Evolutionary conservation across 2,329 filamentous ascomycete species (phyloP), one percentile per base, ranked within the genome.

Genomic region (Biscogniauxia marginata): DNA sequence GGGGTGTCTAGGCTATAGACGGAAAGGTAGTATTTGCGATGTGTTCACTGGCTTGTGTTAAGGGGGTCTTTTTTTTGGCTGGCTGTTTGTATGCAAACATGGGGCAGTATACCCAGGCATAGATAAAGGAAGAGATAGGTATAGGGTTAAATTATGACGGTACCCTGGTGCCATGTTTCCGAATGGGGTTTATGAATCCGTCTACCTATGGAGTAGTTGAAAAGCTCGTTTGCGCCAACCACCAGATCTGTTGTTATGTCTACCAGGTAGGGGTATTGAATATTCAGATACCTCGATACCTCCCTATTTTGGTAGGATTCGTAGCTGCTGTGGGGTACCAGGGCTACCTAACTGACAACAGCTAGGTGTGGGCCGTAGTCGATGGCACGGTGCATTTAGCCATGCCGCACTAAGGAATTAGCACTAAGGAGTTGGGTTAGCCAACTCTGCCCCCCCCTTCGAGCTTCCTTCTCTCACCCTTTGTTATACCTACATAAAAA

Each of bases 81-180:
- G 8, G 8, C 25, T 39, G n/a, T 39, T 2, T 39, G 13, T 39
- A 39, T 39, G 30, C 30, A 39, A 39, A 6, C 30, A 39, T 39
- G n/a, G 30, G 22, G 46, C 46, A 49, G 7, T 49, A 49, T 49
- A 49, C 46, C 46, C 46, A 49, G 46, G 23, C 46, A 23, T 45
- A 45, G 50, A 39, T 24, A 50, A 20, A 18, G 25, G 44, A 20
- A 24, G n/a, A 51, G 18, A 43, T 4, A 34, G 47, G 4, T 11
- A 39, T 39, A 43, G 24, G 19, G 16, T 16, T n/a, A 49, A 22
- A n/a, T 43, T 45, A 22, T 23, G 44, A 22, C 30, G n/a, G 4
- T 6, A 39, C 13, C 13, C n/a, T 16, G 9, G 13, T 3, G 7
- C 3, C n/a, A 39, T 6, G 30, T 39, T 39, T 39, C 30, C 9